Conservation (phyloP, 805 yeast species). For the Deakozyma indianensis region DNA sequence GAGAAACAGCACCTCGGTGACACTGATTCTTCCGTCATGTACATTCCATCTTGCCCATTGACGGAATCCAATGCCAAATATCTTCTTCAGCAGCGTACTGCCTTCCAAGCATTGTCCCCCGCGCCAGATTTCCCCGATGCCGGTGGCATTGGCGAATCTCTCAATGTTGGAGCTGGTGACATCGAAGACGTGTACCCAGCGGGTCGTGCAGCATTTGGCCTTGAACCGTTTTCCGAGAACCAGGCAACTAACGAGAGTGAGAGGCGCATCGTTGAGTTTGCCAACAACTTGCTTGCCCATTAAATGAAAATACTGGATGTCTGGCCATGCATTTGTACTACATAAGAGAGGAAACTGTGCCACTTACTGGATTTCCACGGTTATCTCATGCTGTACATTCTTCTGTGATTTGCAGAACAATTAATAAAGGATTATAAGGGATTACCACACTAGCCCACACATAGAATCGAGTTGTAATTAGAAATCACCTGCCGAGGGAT, state of each 20-base stretch:
- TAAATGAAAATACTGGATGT: too few relatives aligned
- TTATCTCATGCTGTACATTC: too few relatives aligned
- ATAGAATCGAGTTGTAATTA: too few relatives aligned
- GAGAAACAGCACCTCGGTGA: constrained; percentile 24
- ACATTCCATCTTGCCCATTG: constrained; percentile 25
- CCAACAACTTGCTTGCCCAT: neutral
- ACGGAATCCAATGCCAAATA: constrained; percentile 10
- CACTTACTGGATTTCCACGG: too few relatives aligned
- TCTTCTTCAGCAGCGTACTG: constrained; percentile 9
- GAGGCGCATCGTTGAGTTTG: neutral
- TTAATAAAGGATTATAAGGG: too few relatives aligned
- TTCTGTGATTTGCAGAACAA: too few relatives aligned
- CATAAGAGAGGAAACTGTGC: too few relatives aligned
- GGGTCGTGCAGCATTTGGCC: neutral
- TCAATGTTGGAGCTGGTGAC: neutral
- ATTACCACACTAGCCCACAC: too few relatives aligned
- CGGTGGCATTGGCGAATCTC: constrained; percentile 7
- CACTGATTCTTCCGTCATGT: constrained; percentile 26
- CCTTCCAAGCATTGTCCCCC: constrained; percentile 9
- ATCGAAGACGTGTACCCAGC: neutral
- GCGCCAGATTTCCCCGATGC: constrained; percentile 17
- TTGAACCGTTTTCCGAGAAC: neutral
- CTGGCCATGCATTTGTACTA: too few relatives aligned
- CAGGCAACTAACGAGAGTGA: neutral
- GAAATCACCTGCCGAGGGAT: neutral